These are phyloP conservation scores for Fraxinus paxiana DNA, from an alignment of 305 asterid species.

Conservation along the genomic window DNA sequence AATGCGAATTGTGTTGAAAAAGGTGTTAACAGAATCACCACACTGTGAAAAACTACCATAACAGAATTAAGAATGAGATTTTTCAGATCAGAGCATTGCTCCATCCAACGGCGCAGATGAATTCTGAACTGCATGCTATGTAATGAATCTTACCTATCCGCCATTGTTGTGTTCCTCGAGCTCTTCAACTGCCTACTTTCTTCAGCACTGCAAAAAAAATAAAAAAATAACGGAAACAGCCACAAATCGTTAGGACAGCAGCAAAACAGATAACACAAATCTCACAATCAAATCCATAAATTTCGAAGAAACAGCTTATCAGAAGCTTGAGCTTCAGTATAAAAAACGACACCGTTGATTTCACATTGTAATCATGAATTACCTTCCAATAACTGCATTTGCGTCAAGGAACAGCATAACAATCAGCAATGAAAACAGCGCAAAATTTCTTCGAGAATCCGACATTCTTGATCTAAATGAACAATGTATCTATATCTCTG, in stretches of 20 bases:
- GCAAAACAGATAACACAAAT: not conserved
- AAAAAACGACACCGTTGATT: not conserved
- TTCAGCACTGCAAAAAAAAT: slow-evolving; percentile 21
- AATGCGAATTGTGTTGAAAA: not conserved
- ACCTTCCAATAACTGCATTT: not conserved
- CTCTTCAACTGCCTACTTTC: slow-evolving; percentile 24
- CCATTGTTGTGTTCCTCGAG: slow-evolving; percentile 30
- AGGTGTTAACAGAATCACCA: no score
- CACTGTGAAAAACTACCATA: not conserved
- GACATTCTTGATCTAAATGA: not conserved
- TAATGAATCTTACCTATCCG: slow-evolving; percentile 29
- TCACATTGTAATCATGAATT: not conserved
- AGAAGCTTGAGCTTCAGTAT: not conserved
- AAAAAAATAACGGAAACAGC: not conserved
- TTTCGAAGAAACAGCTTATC: not conserved
- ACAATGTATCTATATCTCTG: not conserved
- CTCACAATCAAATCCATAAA: not conserved
- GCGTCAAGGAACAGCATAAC: not conserved
- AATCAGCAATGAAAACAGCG: not conserved
- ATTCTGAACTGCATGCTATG: not conserved
- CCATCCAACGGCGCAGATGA: not conserved
- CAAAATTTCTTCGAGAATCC: not conserved
- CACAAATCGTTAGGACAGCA: not conserved
- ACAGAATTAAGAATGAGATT: slow-evolving; percentile 1
- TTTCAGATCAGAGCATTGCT: not conserved